These are phyloP conservation scores for Lentinus tigrinus DNA, from an alignment of 768 basidiomycete genomes.

Conservation along the genomic window DNA sequence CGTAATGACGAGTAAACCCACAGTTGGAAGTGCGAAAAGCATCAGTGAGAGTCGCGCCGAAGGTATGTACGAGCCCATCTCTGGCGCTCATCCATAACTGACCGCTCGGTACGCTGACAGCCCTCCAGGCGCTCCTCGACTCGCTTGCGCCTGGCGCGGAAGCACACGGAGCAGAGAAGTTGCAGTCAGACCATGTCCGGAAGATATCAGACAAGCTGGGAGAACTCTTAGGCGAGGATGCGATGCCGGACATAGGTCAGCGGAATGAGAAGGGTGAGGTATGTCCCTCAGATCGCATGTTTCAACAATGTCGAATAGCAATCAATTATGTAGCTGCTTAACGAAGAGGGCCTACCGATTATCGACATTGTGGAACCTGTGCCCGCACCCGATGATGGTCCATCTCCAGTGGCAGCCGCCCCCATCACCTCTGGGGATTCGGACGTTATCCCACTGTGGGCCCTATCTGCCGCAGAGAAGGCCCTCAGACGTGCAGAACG, in stretches of 20 bases:
- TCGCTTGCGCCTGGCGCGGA: slow-evolving; percentile 33
- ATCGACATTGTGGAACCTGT: slow-evolving; percentile 72
- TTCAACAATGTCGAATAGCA: slow-evolving; percentile 13
- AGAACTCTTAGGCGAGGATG: slow-evolving; percentile 53
- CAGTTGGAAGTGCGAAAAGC: slow-evolving; percentile 20
- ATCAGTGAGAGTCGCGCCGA: slow-evolving; percentile 33
- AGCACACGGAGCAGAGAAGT: slow-evolving; percentile 19
- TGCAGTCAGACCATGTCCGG: slow-evolving; percentile 48
- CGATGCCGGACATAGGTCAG: slow-evolving; percentile 25
- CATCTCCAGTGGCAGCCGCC: slow-evolving; percentile 11
- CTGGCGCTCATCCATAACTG: slow-evolving; percentile 1
- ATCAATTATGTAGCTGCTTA: slow-evolving; percentile 48
- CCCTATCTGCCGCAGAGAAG: slow-evolving; percentile 45
- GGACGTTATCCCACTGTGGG: slow-evolving; percentile 45
- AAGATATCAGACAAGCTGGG: slow-evolving; percentile 59
- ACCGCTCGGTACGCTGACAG: slow-evolving; percentile 22
- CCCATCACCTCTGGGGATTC: slow-evolving; percentile 35
- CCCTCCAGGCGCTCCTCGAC: slow-evolving; percentile 38
- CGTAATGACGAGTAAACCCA: slow-evolving; percentile 9
- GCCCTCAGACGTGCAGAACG: slow-evolving; percentile 57
- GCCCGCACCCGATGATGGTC: slow-evolving; percentile 17
- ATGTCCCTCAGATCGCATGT: slow-evolving; percentile 30
- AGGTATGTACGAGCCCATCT: slow-evolving; percentile 28
- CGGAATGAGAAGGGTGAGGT: slow-evolving; percentile 66
- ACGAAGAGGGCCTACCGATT: slow-evolving; percentile 79